phyloP scores from a whole-genome alignment of 495 filamentous ascomycete species.

The Echria macrotheca region DNA sequence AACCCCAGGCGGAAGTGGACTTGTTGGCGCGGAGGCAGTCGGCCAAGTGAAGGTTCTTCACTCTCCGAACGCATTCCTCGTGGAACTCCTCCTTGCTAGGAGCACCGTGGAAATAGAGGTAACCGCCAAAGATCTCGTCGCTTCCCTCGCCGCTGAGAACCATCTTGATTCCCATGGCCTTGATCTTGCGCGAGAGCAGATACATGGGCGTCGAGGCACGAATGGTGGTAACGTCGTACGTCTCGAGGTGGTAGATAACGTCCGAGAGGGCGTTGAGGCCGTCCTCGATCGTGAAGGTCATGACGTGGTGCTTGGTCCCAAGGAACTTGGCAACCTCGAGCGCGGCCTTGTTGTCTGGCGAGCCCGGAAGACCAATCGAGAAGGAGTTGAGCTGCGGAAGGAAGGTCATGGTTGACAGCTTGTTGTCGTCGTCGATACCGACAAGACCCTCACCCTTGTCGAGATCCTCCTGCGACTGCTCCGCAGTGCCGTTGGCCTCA shows the following conservation, averaged over 20 bases:
- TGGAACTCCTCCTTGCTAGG: constrained; percentile 89
- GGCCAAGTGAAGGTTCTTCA: constrained; percentile 91
- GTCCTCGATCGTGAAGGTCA: constrained; percentile 96
- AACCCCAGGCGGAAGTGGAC: constrained; percentile 96
- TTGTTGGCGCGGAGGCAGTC: constrained; percentile 98
- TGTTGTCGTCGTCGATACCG: constrained; percentile 87
- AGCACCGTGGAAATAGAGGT: constrained; percentile 96
- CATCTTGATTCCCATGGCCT: constrained; percentile 99
- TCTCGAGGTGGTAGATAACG: constrained; percentile 96
- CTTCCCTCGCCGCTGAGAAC: constrained; percentile 93
- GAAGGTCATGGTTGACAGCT: constrained; percentile 83
- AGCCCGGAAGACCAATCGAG: constrained; percentile 88
- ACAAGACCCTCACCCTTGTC: constrained; percentile 65
- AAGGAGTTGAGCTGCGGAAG: constrained; percentile 95
- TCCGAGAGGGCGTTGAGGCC: constrained; percentile 92
- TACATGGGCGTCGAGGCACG: constrained; percentile 99
- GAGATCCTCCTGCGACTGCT: constrained; percentile 38
- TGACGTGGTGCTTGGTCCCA: constrained; percentile 93
- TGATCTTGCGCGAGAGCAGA: constrained; percentile 94
- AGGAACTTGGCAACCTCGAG: constrained; percentile 88
- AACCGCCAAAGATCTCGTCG: constrained; percentile 97
- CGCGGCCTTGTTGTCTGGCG: constrained; percentile 86
- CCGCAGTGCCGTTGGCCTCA: constrained; percentile 38
- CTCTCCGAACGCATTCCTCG: constrained; percentile 81
- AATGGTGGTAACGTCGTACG: constrained; percentile 96